phyloP scores from a whole-genome alignment of 2,329 filamentous ascomycete species.

The Pyrenochaeta sp. region DNA sequence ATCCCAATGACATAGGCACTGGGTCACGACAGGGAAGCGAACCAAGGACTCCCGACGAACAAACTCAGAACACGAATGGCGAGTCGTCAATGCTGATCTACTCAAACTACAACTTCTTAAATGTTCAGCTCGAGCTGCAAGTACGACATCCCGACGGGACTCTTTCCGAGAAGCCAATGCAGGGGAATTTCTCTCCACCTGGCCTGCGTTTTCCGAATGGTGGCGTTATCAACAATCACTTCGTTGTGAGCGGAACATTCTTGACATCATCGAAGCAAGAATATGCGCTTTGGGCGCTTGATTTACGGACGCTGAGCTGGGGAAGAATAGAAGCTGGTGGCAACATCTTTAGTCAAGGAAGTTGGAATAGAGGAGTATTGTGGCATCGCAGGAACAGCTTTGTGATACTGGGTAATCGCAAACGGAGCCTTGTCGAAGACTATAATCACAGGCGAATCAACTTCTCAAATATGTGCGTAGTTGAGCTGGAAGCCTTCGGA shows the following conservation, averaged over 20 bases:
- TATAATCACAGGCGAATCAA: constrained; percentile 98
- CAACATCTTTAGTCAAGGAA: constrained; percentile 93
- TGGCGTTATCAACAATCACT: constrained; percentile 93
- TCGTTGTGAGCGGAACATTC: constrained; percentile 97
- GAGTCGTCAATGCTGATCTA: constrained; percentile 88
- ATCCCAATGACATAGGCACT: constrained; percentile 72
- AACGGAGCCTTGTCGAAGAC: constrained; percentile 92
- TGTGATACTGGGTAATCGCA: constrained; percentile 92
- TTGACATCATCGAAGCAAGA: constrained; percentile 98
- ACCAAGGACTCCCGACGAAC: constrained; percentile 47
- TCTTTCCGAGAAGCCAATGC: constrained; percentile 88
- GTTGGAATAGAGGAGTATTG: constrained; percentile 94
- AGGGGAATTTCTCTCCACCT: constrained; percentile 83
- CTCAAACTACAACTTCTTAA: constrained; percentile 98
- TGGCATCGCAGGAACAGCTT: constrained; percentile 96
- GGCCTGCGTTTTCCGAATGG: constrained; percentile 95
- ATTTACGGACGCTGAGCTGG: constrained; percentile 89
- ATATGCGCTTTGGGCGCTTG: constrained; percentile 95
- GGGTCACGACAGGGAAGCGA: constrained; percentile 54
- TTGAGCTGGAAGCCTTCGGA: constrained; percentile 95
- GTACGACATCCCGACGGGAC: constrained; percentile 84
- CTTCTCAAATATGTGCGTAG: constrained; percentile 95
- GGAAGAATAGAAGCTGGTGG: constrained; percentile 92
- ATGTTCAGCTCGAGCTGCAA: constrained; percentile 95
- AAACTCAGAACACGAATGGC: constrained; percentile 39